Base-by-base conservation (phyloP, 2,329 filamentous ascomycete genomes). In the Fusarium chaquense region DNA sequence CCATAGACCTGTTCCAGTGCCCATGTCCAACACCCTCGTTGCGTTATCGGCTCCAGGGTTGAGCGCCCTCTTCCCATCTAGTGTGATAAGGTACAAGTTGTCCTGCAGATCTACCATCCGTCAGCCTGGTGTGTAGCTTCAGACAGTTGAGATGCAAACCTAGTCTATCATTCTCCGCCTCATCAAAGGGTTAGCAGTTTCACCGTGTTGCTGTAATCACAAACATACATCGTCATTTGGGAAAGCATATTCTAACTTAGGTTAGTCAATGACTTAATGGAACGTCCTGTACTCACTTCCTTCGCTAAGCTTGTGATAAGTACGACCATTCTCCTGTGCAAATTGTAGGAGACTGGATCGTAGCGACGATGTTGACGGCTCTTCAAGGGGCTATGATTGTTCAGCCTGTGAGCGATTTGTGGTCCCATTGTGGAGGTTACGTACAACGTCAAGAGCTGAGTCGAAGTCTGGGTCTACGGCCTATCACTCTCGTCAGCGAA, bases 1-100 rank as follows among this genome's bases (percentile, higher is more conserved):
- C 65, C 65, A 68, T 4, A 68, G 41, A 7, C 65, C 66, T 11
- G 66, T 69, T 7, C 65, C 54, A 16, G 65, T 69, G 18, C 65
- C 65, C 59, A 68, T 20, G 6, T 68, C 64, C 16, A 68, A 22
- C 15, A 68, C 59, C 9, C 54, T 43, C 1, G 43, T 68, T 3
- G 64, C 64, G 6, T 35, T 59, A 5, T 64, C 58, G 3, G 49
- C 58, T 38, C 65, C 65, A 0, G 65, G 65, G 26, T 67, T 67
- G 18, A 67, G 10, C 5, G 65, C 65, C 16, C 64, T 51, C 22
- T 67, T 64, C 2, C 65, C 65, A 9, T 68, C 49, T 1, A 67
- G 49, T 0, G 58, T 67, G 1, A 67, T 64, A 2, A 68, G 22
- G 16, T 60, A 64, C 5, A 68, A 9, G 16, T 63, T 58, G 1